Evolutionary conservation across 148 eudicot genomes (phyloP).

Genomic region (Selenicereus undatus): DNA sequence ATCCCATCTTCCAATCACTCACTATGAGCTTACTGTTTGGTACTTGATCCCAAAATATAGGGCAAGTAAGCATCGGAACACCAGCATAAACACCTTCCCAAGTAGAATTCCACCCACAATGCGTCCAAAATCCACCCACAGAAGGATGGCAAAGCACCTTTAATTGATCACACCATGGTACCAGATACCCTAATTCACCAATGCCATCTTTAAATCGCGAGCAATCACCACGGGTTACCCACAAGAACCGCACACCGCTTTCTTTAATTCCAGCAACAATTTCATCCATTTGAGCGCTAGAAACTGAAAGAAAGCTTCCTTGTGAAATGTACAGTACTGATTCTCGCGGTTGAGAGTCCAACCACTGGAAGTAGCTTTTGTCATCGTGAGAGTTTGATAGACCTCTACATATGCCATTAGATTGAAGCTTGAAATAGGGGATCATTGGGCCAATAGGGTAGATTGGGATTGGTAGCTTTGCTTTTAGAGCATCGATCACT

Average conservation of each 20-base stretch:
- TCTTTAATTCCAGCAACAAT: constrained; percentile 40
- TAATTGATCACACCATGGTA: constrained; percentile 55
- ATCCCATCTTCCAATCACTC: constrained; percentile 49
- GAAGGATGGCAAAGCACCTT: constrained; percentile 44
- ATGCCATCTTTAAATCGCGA: constrained; percentile 19
- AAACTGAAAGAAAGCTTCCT: constrained; percentile 64
- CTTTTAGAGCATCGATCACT: constrained; percentile 35
- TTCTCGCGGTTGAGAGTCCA: constrained; percentile 29
- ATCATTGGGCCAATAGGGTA: constrained; percentile 48
- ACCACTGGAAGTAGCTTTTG: constrained; percentile 35
- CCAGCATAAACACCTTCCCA: constrained; percentile 46
- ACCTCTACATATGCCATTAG: background rate
- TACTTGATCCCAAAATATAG: constrained; percentile 46
- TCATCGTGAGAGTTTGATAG: background rate
- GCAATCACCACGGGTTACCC: constrained; percentile 50
- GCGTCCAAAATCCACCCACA: constrained; percentile 62
- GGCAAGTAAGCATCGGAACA: constrained; percentile 46
- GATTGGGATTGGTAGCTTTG: constrained; percentile 30
- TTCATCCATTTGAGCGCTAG: constrained; percentile 56
- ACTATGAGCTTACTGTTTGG: constrained; percentile 46
- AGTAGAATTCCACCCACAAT: constrained; percentile 65
- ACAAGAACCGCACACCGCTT: constrained; percentile 53
- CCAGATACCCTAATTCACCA: constrained; percentile 31
- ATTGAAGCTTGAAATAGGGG: constrained; percentile 35
- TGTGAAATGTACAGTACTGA: constrained; percentile 60